Base-by-base conservation (phyloP, 495 filamentous ascomycete species). In the Penicillium antarcticum region DNA sequence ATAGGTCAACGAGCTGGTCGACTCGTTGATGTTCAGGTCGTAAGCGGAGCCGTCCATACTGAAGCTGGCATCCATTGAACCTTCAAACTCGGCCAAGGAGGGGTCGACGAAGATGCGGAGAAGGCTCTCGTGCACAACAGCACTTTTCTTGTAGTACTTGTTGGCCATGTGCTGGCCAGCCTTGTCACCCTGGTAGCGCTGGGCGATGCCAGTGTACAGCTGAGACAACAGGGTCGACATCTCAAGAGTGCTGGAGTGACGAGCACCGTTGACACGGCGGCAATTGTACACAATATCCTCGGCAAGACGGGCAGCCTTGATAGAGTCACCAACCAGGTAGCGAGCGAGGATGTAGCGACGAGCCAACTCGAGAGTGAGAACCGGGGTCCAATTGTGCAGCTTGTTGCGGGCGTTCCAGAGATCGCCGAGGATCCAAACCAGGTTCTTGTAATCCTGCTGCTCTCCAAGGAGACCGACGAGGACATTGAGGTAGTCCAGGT, bases 221-320 rank as follows among this genome's bases (percentile, higher is more conserved):
- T 73, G 70, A 10, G 70, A 67, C 1, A 71, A 61, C 17, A 73
- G 56, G 13, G 66, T 60, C 1, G 70, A 69, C 62, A 73, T 71
- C 45, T 71, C 68, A 16, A 71, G 38, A 26, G 70, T 69, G 42
- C 49, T 64, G 18, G 61, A 43, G 56, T 71, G 66, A 44, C 61
- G 62, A 12, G 62, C 48, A 12, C 70, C 68, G 47, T 73, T 66
- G 12, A 73, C 70, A 23, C 70, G 70, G 12, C 60, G 60, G 57
- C 68, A 70, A 58, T 73, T 73, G 59, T 73, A 73, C 4, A 73
- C 68, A 21, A 71, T 69, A 39, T 73, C 70, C 50, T 73, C 68
- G 16, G 70, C 65, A 7, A 73, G 65, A 21, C 70, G 70, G 17
- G 67, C 53, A 5, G 70, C 61, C 29, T 61, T 63, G 11, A 60